Evolutionary conservation across 2,329 filamentous ascomycete species (phyloP).

Genomic region (Phaeosphaeria sp.): DNA sequence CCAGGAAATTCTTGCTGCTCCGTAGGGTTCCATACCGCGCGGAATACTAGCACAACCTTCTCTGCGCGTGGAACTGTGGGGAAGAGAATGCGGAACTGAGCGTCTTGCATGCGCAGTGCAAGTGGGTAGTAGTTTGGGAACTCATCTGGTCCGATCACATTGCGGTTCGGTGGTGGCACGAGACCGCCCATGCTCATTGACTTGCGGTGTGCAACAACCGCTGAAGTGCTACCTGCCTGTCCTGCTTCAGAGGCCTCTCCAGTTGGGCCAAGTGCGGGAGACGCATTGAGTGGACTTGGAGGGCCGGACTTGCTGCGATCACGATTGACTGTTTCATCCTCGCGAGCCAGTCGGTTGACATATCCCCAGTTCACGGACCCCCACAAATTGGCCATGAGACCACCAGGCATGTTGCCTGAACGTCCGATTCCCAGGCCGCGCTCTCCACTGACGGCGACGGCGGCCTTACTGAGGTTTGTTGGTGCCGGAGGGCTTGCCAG

Average conservation of each 20-base stretch:
- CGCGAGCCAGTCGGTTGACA: constrained; percentile 66
- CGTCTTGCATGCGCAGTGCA: constrained; percentile 83
- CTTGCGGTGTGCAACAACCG: constrained; percentile 56
- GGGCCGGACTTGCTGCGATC: constrained; percentile 42
- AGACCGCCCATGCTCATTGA: constrained; percentile 61
- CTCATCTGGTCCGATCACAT: constrained; percentile 52
- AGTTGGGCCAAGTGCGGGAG: constrained; percentile 24
- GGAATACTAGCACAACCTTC: constrained; percentile 88
- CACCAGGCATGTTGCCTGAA: constrained; percentile 75
- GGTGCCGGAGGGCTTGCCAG: constrained; percentile 81
- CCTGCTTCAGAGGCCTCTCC: constrained; percentile 21
- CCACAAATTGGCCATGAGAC: constrained; percentile 92
- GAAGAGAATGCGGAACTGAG: constrained; percentile 92
- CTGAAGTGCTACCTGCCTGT: constrained; percentile 16
- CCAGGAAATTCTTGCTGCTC: constrained; percentile 80
- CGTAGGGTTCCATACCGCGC: constrained; percentile 84
- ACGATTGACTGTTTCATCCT: constrained; percentile 51
- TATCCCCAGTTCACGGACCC: constrained; percentile 84
- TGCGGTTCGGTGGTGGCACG: constrained; percentile 20
- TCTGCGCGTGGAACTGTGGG: constrained; percentile 78
- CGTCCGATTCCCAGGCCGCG: constrained; percentile 69
- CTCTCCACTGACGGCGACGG: constrained; percentile 81
- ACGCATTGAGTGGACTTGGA: constrained; percentile 40
- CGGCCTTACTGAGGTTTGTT: constrained; percentile 85
- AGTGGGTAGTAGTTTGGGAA: constrained; percentile 81